Base-by-base conservation (phyloP, 495 filamentous ascomycete species). In the Penicillium malachiteum region DNA sequence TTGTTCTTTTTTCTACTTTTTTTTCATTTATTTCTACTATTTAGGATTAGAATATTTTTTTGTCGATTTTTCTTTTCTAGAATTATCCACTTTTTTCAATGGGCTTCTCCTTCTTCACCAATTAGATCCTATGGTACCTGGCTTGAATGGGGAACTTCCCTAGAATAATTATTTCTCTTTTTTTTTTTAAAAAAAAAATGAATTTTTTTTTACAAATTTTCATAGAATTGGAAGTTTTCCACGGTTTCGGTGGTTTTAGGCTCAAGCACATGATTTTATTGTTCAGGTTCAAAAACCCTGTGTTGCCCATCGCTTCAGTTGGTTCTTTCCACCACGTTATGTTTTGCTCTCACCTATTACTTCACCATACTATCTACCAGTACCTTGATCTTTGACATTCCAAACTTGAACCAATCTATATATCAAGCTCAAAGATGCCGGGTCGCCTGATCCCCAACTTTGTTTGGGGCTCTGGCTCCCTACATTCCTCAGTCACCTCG, bases 371-470 rank as follows among this genome's bases (percentile, higher is more conserved):
- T 55, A 66, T 58, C 35, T 69, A 7, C 43, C 21, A 39, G 26
- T 35, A 39, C 48, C 33, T 35, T 35, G 8, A n/a, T 39, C 9
- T 38, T 32, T 13, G 26, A 16, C 18, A 13, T 16, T 37, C 33
- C n/a, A n/a, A n/a, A n/a, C n/a, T n/a, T n/a, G n/a, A n/a, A n/a
- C n/a, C n/a, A 38, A 33, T 18, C 14, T 14, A n/a, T 13, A 46
- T 26, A 38, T 39, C 33, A 31, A 47, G n/a, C n/a, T 41, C 8
- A 62, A 70, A 49, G 35, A 78, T 78, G 76, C 76, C 76, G 49
- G 76, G 76, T 65, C 76, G 76, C 62, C 63, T 78, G 43, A 69
- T 78, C 51, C 66, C 74, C 60, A 77, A 68, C 65, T 66, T 78
- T 54, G 72, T 77, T 53, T 70, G 74, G 68, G 69, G 71, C 54